Conservation (phyloP, 139 green algal species). For the Trebouxia sp. region DNA sequence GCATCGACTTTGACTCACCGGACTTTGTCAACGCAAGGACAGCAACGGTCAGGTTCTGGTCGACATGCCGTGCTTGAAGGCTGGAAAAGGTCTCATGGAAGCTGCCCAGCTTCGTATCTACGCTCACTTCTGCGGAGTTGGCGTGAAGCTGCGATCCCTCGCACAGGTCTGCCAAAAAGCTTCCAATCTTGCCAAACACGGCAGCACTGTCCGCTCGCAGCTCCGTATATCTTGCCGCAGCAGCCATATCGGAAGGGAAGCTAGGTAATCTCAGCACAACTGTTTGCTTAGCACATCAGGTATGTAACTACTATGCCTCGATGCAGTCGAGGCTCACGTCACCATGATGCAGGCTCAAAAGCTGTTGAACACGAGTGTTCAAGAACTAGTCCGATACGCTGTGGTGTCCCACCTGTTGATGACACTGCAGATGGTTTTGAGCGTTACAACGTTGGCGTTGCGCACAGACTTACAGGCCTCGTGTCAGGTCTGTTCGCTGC, state of each 20-base stretch:
- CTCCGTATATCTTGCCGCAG: slow-evolving; percentile 1
- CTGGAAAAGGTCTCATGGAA: slow-evolving; percentile 20
- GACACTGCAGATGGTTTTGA: background rate
- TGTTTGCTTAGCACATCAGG: background rate
- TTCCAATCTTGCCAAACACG: slow-evolving; percentile 1
- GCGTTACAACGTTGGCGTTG: no score
- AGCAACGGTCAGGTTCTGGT: slow-evolving; percentile 46
- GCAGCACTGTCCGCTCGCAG: background rate
- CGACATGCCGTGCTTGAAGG: slow-evolving; percentile 37
- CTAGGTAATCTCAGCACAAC: background rate
- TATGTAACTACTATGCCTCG: no score
- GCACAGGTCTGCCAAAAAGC: slow-evolving; percentile 21
- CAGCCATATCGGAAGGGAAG: background rate
- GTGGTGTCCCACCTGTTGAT: no score
- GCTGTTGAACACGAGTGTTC: no score
- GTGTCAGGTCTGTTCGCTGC: no score
- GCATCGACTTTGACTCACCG: slow-evolving; percentile 28
- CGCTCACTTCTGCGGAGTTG: background rate
- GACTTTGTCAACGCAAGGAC: slow-evolving; percentile 65
- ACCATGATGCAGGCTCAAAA: no score
- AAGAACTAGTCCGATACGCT: no score
- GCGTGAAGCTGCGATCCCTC: slow-evolving; percentile 3
- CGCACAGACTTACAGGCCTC: no score
- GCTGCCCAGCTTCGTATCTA: slow-evolving; percentile 11
- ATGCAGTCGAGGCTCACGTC: no score